phyloP scores from a whole-genome alignment of 208 protist genomes.

The Acanthamoeba sp. region DNA sequence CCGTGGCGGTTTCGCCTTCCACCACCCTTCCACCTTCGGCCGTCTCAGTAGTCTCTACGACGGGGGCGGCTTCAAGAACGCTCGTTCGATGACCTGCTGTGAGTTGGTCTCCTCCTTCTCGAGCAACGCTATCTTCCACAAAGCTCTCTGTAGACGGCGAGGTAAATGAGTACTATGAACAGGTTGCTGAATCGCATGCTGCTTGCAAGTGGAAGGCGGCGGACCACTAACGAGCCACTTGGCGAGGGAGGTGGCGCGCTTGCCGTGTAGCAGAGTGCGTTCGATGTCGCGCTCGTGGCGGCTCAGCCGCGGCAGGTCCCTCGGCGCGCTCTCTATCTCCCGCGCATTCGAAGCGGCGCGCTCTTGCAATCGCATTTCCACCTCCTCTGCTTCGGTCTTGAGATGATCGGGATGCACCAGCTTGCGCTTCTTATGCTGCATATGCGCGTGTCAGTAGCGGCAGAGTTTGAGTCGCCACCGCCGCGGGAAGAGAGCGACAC shows the following conservation, averaged over 20 bases:
- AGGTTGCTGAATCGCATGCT: too few species aligned
- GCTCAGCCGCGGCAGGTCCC: background rate
- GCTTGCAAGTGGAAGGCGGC: background rate
- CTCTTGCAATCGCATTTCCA: background rate
- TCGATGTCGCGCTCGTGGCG: conserved; percentile 12
- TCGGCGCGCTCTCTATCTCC: background rate
- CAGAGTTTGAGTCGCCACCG: too few species aligned
- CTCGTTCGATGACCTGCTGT: too few species aligned
- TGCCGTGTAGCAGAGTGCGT: background rate
- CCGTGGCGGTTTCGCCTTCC: too few species aligned
- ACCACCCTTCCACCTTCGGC: too few species aligned
- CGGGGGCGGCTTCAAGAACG: too few species aligned
- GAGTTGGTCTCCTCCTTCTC: too few species aligned
- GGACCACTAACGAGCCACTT: background rate
- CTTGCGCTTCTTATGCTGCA: background rate
- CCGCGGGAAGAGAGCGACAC: background rate
- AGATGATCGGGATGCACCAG: conserved; percentile 8
- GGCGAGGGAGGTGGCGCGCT: background rate
- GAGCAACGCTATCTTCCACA: too few species aligned
- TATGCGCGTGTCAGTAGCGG: background rate
- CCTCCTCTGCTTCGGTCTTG: background rate
- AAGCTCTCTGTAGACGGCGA: too few species aligned
- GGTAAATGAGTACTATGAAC: too few species aligned
- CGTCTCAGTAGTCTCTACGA: too few species aligned
- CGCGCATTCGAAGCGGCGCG: background rate